phyloP scores from a whole-genome alignment of 176 grass and related monocot species.

The Oropetium thomaeum region DNA sequence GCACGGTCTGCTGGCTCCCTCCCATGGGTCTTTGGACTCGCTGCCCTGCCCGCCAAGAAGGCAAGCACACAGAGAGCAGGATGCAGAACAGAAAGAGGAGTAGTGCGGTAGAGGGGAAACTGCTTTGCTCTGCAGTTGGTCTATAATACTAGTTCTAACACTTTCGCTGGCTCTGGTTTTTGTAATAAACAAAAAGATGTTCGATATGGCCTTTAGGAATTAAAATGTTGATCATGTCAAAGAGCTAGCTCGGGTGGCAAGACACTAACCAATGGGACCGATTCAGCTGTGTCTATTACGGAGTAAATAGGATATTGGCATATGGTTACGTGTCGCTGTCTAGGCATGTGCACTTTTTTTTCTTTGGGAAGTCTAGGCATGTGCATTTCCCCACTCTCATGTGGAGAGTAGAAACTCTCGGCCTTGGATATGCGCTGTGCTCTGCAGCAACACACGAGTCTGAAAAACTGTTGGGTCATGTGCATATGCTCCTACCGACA shows the following conservation, averaged over 20 bases:
- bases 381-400: slow-evolving; percentile 22
- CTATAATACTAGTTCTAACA: not conserved
- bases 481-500: too few species aligned
- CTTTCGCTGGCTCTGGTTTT: not conserved
- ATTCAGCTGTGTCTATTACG: not conserved
- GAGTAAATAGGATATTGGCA: not conserved
- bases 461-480: not conserved
- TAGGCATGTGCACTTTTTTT: slow-evolving; percentile 19
- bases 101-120: slow-evolving; percentile 25
- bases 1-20: slow-evolving; percentile 41
- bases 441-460: not conserved
- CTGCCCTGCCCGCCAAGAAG: not conserved
- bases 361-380: too few species aligned
- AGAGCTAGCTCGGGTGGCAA: not conserved
- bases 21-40: slow-evolving; percentile 18
- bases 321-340: not conserved
- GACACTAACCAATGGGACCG: slow-evolving; percentile 26
- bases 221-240: slow-evolving; percentile 42
- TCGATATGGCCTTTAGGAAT: too few species aligned
- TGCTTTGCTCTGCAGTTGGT: not conserved
- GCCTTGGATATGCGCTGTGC: not conserved
- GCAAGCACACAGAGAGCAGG: not conserved
- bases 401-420: slow-evolving; percentile 19
- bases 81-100: not conserved
- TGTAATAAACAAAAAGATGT: not conserved